Evolutionary conservation across 139 green algal species (phyloP), one percentile per base, ranked within the genome.

Genomic region (Chlorella sp.): DNA sequence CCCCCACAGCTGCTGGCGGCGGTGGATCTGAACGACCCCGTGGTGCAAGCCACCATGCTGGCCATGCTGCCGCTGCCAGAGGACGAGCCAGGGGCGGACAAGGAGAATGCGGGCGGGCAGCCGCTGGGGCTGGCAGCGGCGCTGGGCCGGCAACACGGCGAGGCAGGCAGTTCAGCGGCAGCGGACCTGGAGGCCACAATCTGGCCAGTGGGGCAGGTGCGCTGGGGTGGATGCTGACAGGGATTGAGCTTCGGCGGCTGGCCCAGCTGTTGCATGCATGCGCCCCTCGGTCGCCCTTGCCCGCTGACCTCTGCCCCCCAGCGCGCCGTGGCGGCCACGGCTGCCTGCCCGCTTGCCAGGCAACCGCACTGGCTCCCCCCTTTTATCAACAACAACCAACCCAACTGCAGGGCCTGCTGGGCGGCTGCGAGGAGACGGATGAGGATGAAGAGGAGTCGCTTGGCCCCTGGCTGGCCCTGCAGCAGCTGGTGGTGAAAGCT

Each of bases 401-500:
- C n/a, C n/a, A n/a, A n/a, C 80, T 82, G 40, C 86, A 87, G 74
- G 67, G 69, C 32, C 76, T 89, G 76, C 72, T 88, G 72, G 77
- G 65, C 41, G 69, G 54, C 17, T n/a, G 32, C 4, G 40, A 32
- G 30, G 85, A 73, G 76, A 32, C 28, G 8, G 13, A 46, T 1
- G 30, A 32, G 11, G 72, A 58, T 41, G 72, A 78, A 32, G 70
- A 76, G 24, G 83, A 77, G 64, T 85, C 75, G 73, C 75, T 74
- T 44, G 82, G 65, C 13, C 76, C 85, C 64, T 82, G 88, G 78
- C 40, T 95, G 24, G 86, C 87, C 1, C 43, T 96, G 58, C 94
- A 95, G 87, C 94, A 97, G 87, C 85, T 98, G 65, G 88, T 98
- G 17, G 87, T 98, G 32, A 97, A 96, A 79, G 95, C 95, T 14